Percentiles rank a stretch among this genome's conserved stretches.
phyloP scores from a whole-genome alignment of 2,329 filamentous ascomycete species.

The Cadophora sp. region DNA sequence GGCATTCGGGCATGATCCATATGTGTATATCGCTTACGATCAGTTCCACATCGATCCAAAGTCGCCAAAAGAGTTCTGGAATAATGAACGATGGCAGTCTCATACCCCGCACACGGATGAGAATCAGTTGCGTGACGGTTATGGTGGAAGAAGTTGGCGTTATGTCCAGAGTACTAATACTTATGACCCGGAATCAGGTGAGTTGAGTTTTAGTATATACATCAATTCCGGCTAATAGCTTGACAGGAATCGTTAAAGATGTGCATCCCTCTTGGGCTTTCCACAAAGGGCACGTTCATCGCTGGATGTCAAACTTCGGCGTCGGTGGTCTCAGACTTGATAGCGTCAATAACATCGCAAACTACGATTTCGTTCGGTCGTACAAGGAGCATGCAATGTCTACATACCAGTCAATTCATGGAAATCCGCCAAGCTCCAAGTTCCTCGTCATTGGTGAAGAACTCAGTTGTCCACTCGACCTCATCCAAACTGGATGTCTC shows the following conservation, averaged over 20 bases:
- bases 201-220: neutral
- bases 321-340: conserved; percentile 33
- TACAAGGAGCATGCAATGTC: conserved; percentile 33
- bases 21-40: conserved; percentile 30
- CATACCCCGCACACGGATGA: conserved; percentile 19
- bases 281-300: conserved; percentile 30
- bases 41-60: conserved; percentile 30
- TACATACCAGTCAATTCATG: conserved; percentile 24
- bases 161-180: conserved; percentile 24
- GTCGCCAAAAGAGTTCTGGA: conserved; percentile 13
- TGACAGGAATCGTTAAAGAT: conserved; percentile 11
- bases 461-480: conserved; percentile 30
- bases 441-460: conserved; percentile 36
- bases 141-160: conserved; percentile 30
- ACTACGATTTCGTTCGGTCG: conserved; percentile 31
- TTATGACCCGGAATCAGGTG: conserved; percentile 30
- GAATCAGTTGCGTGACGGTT: conserved; percentile 24
- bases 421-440: conserved; percentile 24
- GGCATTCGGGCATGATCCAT: conserved; percentile 34
- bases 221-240: neutral
- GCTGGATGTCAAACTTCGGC: conserved; percentile 33
- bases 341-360: conserved; percentile 34
- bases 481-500: conserved; percentile 26
- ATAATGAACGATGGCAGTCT: conserved; percentile 29
- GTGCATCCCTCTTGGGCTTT: conserved; percentile 31